Conservation (phyloP, 2,329 filamentous ascomycete genomes). For the Xylaria arbuscula region DNA sequence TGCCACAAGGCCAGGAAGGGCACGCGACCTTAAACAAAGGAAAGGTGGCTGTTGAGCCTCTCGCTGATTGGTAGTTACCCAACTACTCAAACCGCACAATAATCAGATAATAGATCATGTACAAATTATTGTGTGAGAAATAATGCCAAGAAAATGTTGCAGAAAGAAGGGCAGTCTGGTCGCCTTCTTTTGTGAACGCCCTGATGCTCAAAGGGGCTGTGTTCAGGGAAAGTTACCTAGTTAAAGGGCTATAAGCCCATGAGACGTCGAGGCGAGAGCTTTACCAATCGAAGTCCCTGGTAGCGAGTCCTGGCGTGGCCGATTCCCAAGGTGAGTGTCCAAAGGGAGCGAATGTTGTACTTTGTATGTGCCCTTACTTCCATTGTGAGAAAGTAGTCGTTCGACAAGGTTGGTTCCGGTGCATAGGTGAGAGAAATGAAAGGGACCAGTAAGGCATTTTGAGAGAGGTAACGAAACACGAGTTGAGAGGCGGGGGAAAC, state of each 20-base stretch:
- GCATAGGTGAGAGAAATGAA: background rate
- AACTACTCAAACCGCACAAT: background rate
- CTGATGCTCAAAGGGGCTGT: conserved; percentile 14
- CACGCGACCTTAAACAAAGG: background rate
- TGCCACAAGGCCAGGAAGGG: conserved; percentile 13
- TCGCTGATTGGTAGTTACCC: conserved; percentile 2
- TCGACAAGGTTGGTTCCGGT: background rate
- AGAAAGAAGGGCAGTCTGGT: conserved; percentile 14
- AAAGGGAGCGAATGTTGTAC: background rate
- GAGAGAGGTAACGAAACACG: background rate
- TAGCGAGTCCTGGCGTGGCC: background rate
- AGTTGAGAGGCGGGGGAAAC: background rate
- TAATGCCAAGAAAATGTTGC: conserved; percentile 10
- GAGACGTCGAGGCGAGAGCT: background rate
- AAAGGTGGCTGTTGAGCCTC: conserved; percentile 8
- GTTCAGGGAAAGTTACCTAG: background rate
- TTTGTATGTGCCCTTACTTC: conserved; percentile 7
- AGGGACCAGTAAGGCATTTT: background rate
- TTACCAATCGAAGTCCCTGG: background rate
- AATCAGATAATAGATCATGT: background rate
- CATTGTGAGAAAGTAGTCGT: background rate
- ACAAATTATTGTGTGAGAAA: conserved; percentile 19
- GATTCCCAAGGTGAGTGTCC: background rate
- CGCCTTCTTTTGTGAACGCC: conserved; percentile 16
- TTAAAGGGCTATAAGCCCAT: background rate